A percentile compares a stretch with the other conserved stretches of the same genome.
Evolutionary conservation across 305 asterid species (phyloP).

Genomic region (Rubia peregrina): DNA sequence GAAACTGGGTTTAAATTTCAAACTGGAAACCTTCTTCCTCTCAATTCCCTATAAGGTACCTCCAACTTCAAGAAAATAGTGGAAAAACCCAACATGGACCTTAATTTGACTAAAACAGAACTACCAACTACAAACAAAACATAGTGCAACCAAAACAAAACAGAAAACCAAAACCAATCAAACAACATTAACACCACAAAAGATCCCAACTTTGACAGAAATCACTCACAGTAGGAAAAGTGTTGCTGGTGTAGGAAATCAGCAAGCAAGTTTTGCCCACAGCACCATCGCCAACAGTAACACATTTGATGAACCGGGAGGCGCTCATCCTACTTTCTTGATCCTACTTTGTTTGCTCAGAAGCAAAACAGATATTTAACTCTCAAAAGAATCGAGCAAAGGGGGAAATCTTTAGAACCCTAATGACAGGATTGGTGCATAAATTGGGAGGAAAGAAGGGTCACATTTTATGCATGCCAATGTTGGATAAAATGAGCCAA

Average conservation of each 20-base stretch:
- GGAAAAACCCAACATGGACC: no score
- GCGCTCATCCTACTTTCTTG: conserved; percentile 43
- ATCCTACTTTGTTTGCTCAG: not conserved
- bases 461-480: conserved; percentile 23
- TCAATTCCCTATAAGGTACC: no score
- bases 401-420: conserved; percentile 10
- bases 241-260: conserved; percentile 81
- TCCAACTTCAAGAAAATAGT: no score
- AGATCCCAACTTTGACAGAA: conserved; percentile 1
- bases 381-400: not conserved
- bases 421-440: not conserved
- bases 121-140: not conserved
- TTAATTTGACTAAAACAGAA: no score
- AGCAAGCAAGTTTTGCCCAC: conserved; percentile 83
- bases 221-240: conserved; percentile 59
- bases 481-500: conserved; percentile 1
- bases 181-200: not conserved
- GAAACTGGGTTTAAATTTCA: not conserved
- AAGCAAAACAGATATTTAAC: conserved; percentile 9
- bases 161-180: not conserved
- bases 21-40: not conserved
- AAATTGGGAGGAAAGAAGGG: conserved; percentile 8
- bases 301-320: conserved; percentile 75
- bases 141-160: not conserved
- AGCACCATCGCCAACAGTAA: conserved; percentile 81